phyloP scores from a whole-genome alignment of 2,329 filamentous ascomycete species.

The Curvularia sp. region DNA sequence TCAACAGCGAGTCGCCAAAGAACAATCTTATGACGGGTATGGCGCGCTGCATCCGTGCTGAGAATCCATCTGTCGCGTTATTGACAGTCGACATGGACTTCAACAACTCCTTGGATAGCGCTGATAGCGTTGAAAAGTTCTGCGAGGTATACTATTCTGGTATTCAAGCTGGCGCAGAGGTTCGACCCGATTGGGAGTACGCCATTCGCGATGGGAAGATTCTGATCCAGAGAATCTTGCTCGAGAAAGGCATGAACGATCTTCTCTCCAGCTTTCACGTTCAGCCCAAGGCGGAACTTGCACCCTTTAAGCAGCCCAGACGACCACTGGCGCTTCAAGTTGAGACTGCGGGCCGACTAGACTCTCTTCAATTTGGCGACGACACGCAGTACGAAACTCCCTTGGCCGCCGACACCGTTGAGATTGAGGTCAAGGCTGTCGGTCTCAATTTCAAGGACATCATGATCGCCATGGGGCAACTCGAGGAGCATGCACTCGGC shows the following conservation, averaged over 20 bases:
- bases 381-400: not conserved
- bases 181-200: constrained; percentile 17
- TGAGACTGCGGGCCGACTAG: constrained; percentile 12
- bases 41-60: constrained; percentile 19
- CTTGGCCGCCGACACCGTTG: constrained; percentile 9
- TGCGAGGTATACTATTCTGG: constrained; percentile 13
- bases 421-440: constrained; percentile 22
- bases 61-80: constrained; percentile 13
- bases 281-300: constrained; percentile 6
- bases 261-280: constrained; percentile 10
- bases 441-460: constrained; percentile 29
- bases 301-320: constrained; percentile 8
- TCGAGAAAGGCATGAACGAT: constrained; percentile 14
- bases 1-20: constrained; percentile 8
- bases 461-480: constrained; percentile 14
- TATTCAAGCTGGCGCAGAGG: not conserved
- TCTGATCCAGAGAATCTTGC: constrained; percentile 19
- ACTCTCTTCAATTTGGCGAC: not conserved
- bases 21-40: constrained; percentile 21
- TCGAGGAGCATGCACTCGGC: constrained; percentile 13
- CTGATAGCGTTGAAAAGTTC: not conserved
- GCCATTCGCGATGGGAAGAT: constrained; percentile 11
- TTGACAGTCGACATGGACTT: constrained; percentile 6
- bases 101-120: constrained; percentile 11
- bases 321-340: too few relatives aligned